A percentile compares a stretch with the other conserved stretches of the same genome.
phyloP scores from a whole-genome alignment of 2,329 filamentous ascomycete genomes.

The Aspergillus fumigatiaffinis region DNA sequence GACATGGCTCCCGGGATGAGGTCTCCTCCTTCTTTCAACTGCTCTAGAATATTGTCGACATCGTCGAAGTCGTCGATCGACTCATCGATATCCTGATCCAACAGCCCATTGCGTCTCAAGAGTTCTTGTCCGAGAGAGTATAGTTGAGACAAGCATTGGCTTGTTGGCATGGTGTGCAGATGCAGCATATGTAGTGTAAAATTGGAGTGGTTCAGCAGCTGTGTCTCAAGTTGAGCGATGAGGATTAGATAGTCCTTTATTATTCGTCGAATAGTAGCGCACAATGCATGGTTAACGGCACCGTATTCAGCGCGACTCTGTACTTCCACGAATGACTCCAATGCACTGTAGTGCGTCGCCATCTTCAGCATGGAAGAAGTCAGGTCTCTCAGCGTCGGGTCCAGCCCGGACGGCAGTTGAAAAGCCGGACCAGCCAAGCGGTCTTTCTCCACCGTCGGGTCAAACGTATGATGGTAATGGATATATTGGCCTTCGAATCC shows the following conservation, averaged over 20 bases:
- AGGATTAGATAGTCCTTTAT: constrained; percentile 92
- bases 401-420: constrained; percentile 74
- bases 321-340: constrained; percentile 90
- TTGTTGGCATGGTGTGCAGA: constrained; percentile 83
- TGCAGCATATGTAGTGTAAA: constrained; percentile 94
- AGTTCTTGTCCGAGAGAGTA: constrained; percentile 86
- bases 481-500: constrained; percentile 98
- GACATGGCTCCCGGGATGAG: constrained; percentile 73
- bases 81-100: constrained; percentile 69
- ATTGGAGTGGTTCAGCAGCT: constrained; percentile 79
- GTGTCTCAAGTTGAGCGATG: constrained; percentile 88
- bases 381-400: constrained; percentile 86
- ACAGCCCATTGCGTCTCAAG: constrained; percentile 77
- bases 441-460: constrained; percentile 80
- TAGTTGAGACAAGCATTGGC: constrained; percentile 85
- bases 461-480: constrained; percentile 75
- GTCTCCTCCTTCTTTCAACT: constrained; percentile 80
- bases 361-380: constrained; percentile 86
- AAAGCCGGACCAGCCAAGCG: constrained; percentile 78
- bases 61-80: constrained; percentile 74
- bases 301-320: constrained; percentile 92
- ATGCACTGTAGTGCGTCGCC: constrained; percentile 86
- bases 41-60: constrained; percentile 89
- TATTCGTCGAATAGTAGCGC: constrained; percentile 86
- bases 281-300: constrained; percentile 90